phyloP scores from a whole-genome alignment of 345 rosid genomes.

The Boechera retrofracta region DNA sequence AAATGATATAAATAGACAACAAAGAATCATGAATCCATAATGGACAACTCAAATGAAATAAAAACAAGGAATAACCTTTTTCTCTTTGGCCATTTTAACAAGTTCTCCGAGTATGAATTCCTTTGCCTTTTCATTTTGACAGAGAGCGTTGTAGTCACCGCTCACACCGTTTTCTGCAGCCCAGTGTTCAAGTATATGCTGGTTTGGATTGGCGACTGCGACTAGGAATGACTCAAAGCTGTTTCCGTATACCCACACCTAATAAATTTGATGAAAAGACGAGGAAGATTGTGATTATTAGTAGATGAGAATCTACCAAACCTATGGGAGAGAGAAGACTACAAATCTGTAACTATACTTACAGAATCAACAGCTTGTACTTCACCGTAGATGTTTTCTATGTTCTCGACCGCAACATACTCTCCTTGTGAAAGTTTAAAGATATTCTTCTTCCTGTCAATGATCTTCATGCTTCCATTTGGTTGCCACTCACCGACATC shows the following conservation, averaged over 20 bases:
- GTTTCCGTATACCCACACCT: constrained; percentile 94
- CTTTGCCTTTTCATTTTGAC: constrained; percentile 66
- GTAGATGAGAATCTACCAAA: constrained; percentile 1
- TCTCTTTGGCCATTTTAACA: constrained; percentile 66
- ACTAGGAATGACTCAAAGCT: constrained; percentile 82
- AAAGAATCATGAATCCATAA: neutral
- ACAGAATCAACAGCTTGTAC: constrained; percentile 73
- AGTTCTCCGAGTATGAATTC: constrained; percentile 72
- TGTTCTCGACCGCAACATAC: constrained; percentile 86
- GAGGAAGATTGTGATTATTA: constrained; percentile 1
- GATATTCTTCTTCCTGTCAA: constrained; percentile 88
- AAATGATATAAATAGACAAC: neutral
- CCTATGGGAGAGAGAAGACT: neutral
- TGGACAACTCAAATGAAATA: constrained; percentile 1
- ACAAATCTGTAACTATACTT: constrained; percentile 20
- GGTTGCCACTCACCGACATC: constrained; percentile 95
- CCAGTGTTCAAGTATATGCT: constrained; percentile 70
- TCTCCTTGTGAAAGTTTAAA: constrained; percentile 96
- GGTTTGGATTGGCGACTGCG: constrained; percentile 73
- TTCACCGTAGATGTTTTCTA: constrained; percentile 76
- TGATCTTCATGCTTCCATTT: constrained; percentile 85
- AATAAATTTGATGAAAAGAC: constrained; percentile 27
- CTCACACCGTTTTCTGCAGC: constrained; percentile 60
- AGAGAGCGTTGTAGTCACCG: constrained; percentile 65
- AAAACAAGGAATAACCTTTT: constrained; percentile 54